Evolutionary conservation across 768 basidiomycete genomes (phyloP).

Genomic region (Leccinellum rugosiceps): DNA sequence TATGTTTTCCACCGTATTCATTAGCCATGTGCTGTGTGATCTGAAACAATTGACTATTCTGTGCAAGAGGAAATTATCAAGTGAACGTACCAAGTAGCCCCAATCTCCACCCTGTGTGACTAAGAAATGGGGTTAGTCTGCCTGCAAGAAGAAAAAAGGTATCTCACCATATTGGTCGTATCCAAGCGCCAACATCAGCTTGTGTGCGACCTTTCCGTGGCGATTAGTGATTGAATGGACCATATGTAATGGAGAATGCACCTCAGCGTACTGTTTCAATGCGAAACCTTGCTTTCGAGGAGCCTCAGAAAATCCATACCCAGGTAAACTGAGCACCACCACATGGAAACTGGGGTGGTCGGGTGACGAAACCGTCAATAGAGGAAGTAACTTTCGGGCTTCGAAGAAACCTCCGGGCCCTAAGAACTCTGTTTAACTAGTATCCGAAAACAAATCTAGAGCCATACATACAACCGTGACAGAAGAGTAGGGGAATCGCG

Average conservation of each 20-base stretch:
- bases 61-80: not conserved
- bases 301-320: constrained; percentile 60
- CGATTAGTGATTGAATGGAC: no score
- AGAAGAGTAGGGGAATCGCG: constrained; percentile 59
- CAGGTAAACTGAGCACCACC: constrained; percentile 55
- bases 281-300: constrained; percentile 52
- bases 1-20: constrained; percentile 38
- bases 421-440: not conserved
- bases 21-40: constrained; percentile 34
- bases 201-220: constrained; percentile 38
- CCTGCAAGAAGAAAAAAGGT: not conserved
- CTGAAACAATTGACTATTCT: constrained; percentile 17
- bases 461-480: constrained; percentile 51
- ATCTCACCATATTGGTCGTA: constrained; percentile 47
- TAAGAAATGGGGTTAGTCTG: constrained; percentile 16
- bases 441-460: not conserved
- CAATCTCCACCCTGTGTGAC: constrained; percentile 51
- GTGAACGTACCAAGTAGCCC: constrained; percentile 35
- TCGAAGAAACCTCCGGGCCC: constrained; percentile 57
- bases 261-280: constrained; percentile 54
- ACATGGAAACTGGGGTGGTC: constrained; percentile 60
- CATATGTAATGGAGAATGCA: constrained; percentile 10
- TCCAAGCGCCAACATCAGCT: constrained; percentile 47
- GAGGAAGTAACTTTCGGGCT: constrained; percentile 52
- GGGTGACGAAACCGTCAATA: constrained; percentile 40